Evolutionary conservation across 2,329 filamentous ascomycete genomes (phyloP).

Genomic region (Talaromyces amestolkiae): DNA sequence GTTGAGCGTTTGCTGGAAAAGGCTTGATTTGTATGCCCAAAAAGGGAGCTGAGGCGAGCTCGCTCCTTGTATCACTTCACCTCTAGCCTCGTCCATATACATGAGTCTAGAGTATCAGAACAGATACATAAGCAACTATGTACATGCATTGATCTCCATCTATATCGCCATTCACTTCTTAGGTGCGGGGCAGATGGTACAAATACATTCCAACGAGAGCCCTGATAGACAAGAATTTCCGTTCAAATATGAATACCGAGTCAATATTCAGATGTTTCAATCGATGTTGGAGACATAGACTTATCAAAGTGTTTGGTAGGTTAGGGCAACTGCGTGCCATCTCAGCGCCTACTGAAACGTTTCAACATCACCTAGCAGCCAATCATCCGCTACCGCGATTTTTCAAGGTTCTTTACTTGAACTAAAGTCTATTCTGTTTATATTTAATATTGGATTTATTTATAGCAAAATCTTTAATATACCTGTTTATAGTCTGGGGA

Average conservation of each 20-base stretch:
- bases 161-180: not conserved
- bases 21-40: not conserved
- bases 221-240: no score
- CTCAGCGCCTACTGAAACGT: slow-evolving; percentile 3
- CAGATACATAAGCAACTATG: not conserved
- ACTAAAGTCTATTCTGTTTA: not conserved
- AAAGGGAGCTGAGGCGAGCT: not conserved
- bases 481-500: not conserved
- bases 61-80: not conserved
- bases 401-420: not conserved
- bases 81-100: no score
- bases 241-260: not conserved
- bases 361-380: not conserved
- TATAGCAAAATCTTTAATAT: not conserved
- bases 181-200: no score
- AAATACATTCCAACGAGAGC: no score
- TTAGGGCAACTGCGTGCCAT: not conserved
- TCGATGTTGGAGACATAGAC: not conserved
- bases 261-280: not conserved
- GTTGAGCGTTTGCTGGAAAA: slow-evolving; percentile 16
- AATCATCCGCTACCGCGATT: not conserved
- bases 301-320: not conserved
- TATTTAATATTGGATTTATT: not conserved
- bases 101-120: not conserved
- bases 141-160: not conserved